phyloP scores from a whole-genome alignment of 1,284 basidiomycete species.

The Austropuccinia psidii region DNA sequence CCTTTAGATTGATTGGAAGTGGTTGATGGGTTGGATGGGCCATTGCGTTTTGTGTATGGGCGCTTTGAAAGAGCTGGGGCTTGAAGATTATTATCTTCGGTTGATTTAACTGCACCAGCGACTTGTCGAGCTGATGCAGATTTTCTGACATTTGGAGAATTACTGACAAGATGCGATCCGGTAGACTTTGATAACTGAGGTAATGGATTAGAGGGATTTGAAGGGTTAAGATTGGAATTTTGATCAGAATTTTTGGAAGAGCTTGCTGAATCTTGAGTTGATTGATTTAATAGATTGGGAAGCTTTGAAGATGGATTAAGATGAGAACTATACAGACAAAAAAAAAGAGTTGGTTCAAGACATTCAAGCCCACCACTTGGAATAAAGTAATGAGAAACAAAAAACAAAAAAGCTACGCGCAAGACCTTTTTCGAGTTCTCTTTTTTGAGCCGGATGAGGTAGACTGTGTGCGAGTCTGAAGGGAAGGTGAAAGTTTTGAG shows the following conservation, averaged over 20 bases:
- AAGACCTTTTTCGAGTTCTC: conserved; percentile 9
- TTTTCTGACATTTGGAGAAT: neutral
- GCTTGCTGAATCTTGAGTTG: neutral
- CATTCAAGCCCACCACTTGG: neutral
- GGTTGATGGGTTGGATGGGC: neutral
- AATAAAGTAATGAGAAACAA: neutral
- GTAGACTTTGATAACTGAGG: no score
- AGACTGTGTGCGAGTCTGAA: no score
- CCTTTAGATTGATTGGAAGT: neutral
- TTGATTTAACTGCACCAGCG: neutral
- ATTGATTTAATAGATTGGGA: neutral
- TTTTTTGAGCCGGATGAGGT: neutral
- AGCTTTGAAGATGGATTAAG: neutral
- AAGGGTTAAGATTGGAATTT: neutral
- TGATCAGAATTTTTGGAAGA: neutral
- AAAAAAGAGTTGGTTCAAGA: no score
- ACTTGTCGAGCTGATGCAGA: neutral
- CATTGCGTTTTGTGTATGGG: conserved; percentile 25
- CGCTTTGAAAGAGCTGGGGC: neutral
- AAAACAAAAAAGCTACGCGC: neutral
- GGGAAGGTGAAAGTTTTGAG: neutral
- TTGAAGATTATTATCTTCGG: neutral
- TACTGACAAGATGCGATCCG: neutral
- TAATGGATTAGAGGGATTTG: neutral
- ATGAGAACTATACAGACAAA: no score